phyloP scores from a whole-genome alignment of 164 flowering plant species.

The Liriodendron chinense region DNA sequence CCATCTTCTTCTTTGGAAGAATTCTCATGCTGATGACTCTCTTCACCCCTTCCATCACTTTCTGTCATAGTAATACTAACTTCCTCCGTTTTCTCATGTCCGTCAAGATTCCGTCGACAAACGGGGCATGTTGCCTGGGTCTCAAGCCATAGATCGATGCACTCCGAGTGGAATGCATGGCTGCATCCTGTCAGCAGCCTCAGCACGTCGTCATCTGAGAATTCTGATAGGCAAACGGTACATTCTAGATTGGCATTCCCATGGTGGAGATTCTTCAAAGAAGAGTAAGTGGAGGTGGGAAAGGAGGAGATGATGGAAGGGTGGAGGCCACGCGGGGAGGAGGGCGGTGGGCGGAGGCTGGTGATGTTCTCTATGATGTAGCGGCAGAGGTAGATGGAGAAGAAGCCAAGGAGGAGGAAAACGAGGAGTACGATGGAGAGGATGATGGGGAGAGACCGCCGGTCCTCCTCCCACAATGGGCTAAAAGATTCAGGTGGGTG shows the following conservation, averaged over 20 bases:
- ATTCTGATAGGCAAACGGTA: constrained; percentile 72
- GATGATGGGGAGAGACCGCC: constrained; percentile 29
- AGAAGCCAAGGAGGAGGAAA: constrained; percentile 58
- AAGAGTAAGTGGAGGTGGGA: constrained; percentile 53
- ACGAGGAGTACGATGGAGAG: constrained; percentile 47
- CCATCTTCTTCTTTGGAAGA: constrained; percentile 29
- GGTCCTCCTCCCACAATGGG: constrained; percentile 26
- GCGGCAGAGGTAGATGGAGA: constrained; percentile 57
- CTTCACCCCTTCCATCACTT: neutral
- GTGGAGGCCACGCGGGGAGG: constrained; percentile 45
- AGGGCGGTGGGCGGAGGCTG: neutral
- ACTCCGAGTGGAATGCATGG: constrained; percentile 84
- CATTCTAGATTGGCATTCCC: constrained; percentile 62
- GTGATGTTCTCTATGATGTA: constrained; percentile 31
- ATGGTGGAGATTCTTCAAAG: constrained; percentile 30
- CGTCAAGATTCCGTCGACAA: constrained; percentile 57
- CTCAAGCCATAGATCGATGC: constrained; percentile 80
- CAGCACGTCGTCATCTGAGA: constrained; percentile 42
- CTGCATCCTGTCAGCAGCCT: constrained; percentile 53
- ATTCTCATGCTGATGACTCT: constrained; percentile 20
- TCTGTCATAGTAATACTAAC: neutral
- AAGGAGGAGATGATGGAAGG: constrained; percentile 46
- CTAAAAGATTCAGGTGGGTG: constrained; percentile 1
- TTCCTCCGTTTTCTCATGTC: constrained; percentile 14
- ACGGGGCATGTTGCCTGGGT: constrained; percentile 79